Evolutionary conservation across 2,329 filamentous ascomycete species (phyloP).

Genomic region (Venturia aucupariae): DNA sequence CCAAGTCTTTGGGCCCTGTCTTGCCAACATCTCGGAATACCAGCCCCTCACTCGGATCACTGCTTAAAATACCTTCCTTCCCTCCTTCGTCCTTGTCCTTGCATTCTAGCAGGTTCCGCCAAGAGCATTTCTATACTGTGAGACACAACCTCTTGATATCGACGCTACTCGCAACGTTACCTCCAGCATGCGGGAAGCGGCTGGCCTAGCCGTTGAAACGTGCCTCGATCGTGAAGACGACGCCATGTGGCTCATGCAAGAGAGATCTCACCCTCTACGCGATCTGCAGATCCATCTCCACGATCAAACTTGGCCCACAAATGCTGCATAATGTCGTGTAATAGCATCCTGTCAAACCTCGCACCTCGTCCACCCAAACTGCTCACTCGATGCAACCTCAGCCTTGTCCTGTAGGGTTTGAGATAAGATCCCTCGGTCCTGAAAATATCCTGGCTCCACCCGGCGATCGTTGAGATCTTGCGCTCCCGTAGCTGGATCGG

Average conservation of each 20-base stretch:
- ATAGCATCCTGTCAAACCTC: neutral
- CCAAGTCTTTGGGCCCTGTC: neutral
- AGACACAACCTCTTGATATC: neutral
- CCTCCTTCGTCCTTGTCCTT: neutral
- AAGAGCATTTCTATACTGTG: neutral
- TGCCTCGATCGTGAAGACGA: constrained; percentile 3
- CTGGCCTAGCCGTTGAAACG: neutral
- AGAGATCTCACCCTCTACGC: neutral
- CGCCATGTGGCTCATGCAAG: constrained; percentile 3
- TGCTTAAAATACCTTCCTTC: neutral
- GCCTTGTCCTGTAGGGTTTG: constrained; percentile 2
- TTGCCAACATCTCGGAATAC: neutral
- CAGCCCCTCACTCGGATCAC: neutral
- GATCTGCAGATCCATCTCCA: constrained; percentile 2
- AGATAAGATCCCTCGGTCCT: neutral
- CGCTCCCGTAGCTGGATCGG: constrained; percentile 1
- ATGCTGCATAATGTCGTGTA: neutral
- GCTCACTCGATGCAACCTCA: neutral
- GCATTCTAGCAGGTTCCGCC: neutral
- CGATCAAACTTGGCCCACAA: neutral
- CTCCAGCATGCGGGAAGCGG: neutral
- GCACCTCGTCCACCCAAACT: neutral
- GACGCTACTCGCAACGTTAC: neutral
- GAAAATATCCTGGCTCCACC: neutral
- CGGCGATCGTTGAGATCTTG: constrained; percentile 1